Evolutionary conservation across 139 green algal species (phyloP), one percentile per base, ranked within the genome.

Genomic region (Ettlia oleoabundans): DNA sequence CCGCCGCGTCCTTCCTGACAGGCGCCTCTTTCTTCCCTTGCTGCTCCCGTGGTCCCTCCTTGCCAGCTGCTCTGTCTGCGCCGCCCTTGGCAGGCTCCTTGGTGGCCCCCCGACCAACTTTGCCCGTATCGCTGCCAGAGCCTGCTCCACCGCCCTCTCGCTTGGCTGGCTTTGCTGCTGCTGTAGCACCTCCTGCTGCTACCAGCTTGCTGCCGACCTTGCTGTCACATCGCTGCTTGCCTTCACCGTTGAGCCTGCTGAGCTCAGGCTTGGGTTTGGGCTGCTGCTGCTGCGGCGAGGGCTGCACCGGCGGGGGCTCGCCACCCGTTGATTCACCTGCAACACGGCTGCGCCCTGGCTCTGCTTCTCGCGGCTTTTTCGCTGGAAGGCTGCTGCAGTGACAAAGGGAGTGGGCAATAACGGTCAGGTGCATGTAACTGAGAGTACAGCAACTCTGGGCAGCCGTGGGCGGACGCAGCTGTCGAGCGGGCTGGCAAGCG

Each of bases 131-230:
- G 9, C 9, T 43, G 32, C 47, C 71, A 7, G 32, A 30, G 30
- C 8, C 21, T 28, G 21, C 55, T 58, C 15, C 47, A 58, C 66
- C n/a, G 15, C 42, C 26, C 42, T 76, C 69, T 8, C 41, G 42
- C 69, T 76, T 76, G 9, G 28, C 69, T 41, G 69, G 71, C 71
- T 64, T 78, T 33, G 30, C 43, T 37, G 52, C 52, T 28, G 51
- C 52, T 78, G 71, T 30, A 33, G 71, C 71, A 24, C 47, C 47
- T 1, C 2, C 32, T 19, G 33, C n/a, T 2, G 43, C 47, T 24
- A 6, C 42, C 35, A n/a, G 30, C n/a, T 76, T 76, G 68, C 10
- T 69, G 63, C n/a, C n/a, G n/a, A 4, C 4, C 24, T 55, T 75
- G 67, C n/a, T 43, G n/a, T 75, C 40, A 13, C 10, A 1, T 19